These are phyloP conservation scores for Sisymbrium irio DNA, from an alignment of 345 rosid genomes.

Conservation along the genomic window DNA sequence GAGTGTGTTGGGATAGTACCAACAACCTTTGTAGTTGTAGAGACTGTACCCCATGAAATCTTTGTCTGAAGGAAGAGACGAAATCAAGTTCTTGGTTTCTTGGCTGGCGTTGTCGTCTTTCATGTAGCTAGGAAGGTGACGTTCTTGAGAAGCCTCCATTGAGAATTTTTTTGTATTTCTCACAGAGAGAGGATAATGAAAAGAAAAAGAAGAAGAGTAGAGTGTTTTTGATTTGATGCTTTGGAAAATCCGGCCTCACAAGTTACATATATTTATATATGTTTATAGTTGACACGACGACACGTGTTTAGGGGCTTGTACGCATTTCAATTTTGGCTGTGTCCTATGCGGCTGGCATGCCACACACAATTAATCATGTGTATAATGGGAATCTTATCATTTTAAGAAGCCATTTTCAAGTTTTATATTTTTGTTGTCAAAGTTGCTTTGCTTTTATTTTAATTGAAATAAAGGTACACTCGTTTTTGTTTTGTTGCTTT, in stretches of 20 bases:
- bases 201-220: too few species aligned
- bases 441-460: too few species aligned
- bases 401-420: too few species aligned
- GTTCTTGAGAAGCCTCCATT: constrained; percentile 17
- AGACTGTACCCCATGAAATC: constrained; percentile 39
- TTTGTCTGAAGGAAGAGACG: constrained; percentile 39
- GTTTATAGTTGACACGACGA: background rate
- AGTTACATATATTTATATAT: too few species aligned
- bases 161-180: background rate
- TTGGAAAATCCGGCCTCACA: too few species aligned
- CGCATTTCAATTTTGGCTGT: background rate
- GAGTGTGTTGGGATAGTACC: constrained; percentile 39
- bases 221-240: too few species aligned
- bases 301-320: background rate
- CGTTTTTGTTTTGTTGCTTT: too few species aligned
- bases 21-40: constrained; percentile 54
- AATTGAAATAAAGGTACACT: too few species aligned
- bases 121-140: constrained; percentile 35
- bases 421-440: too few species aligned
- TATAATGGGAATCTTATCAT: background rate
- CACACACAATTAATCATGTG: background rate
- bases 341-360: background rate
- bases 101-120: constrained; percentile 34
- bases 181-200: background rate
- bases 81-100: constrained; percentile 40